Evolutionary conservation across 257 asterid genomes (phyloP).

Genomic region (Solanum paucissectum): DNA sequence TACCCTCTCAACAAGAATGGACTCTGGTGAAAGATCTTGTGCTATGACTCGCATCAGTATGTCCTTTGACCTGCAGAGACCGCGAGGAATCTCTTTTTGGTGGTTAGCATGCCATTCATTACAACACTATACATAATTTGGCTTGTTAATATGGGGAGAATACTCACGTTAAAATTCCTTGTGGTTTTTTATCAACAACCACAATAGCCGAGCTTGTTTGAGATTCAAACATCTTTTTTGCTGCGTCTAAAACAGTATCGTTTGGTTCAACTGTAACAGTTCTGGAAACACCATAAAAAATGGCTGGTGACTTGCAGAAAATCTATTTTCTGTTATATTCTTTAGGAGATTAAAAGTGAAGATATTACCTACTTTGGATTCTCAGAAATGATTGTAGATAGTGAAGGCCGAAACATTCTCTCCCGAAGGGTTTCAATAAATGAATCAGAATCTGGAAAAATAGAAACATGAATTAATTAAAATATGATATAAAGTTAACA

Average conservation of each 20-base stretch:
- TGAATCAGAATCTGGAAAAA: slow-evolving; percentile 55
- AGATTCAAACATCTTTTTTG: slow-evolving; percentile 72
- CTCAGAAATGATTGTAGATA: slow-evolving; percentile 76
- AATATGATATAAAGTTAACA: background rate
- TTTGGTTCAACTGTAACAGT: slow-evolving; percentile 59
- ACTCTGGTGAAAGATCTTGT: background rate
- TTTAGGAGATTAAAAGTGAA: slow-evolving; percentile 13
- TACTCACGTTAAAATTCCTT: slow-evolving; percentile 52
- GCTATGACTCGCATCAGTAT: background rate
- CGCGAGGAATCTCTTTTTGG: background rate
- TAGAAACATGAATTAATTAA: background rate
- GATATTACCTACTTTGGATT: slow-evolving; percentile 90
- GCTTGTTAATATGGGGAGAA: background rate
- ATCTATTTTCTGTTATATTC: background rate
- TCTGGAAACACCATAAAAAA: slow-evolving; percentile 15
- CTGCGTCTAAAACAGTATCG: slow-evolving; percentile 59
- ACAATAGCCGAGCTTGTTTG: slow-evolving; percentile 57
- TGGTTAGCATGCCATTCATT: background rate
- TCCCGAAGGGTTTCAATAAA: slow-evolving; percentile 81
- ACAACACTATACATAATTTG: background rate
- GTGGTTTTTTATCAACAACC: slow-evolving; percentile 69
- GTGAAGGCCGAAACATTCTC: slow-evolving; percentile 75
- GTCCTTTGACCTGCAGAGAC: background rate
- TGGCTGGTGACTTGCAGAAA: background rate
- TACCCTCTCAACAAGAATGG: background rate